Percentiles rank a stretch among this genome's conserved stretches.
phyloP scores from a whole-genome alignment of 768 basidiomycete species.

The Auricularia heimuer region DNA sequence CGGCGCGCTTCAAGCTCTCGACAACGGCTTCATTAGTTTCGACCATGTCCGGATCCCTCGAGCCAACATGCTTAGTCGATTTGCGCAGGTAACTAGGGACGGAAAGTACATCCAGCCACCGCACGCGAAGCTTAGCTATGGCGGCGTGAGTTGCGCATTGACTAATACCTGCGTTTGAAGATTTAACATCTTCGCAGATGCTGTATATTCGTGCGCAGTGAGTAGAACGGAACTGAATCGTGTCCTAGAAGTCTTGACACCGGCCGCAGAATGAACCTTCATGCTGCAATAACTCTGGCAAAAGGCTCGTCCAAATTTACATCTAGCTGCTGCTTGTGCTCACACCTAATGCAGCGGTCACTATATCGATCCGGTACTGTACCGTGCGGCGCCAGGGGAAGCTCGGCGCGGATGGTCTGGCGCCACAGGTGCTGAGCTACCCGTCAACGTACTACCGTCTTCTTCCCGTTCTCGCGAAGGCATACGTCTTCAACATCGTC shows the following conservation, averaged over 20 bases:
- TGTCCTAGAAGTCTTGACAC: neutral
- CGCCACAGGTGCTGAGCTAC: constrained; percentile 58
- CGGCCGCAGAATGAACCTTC: constrained; percentile 46
- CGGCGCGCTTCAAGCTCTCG: constrained; percentile 37
- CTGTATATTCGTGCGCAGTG: constrained; percentile 60
- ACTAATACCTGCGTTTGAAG: neutral
- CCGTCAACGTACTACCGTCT: constrained; percentile 68
- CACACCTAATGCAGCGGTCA: constrained; percentile 17
- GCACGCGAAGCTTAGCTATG: constrained; percentile 67
- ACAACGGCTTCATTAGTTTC: constrained; percentile 57
- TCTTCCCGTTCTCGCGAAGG: constrained; percentile 55
- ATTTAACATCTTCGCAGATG: constrained; percentile 37
- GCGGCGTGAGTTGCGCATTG: constrained; percentile 41
- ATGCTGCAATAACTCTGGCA: constrained; percentile 53
- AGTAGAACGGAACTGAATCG: constrained; percentile 9
- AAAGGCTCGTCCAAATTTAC: constrained; percentile 35
- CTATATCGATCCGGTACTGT: constrained; percentile 59
- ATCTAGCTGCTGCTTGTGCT: neutral
- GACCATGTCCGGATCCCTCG: constrained; percentile 56
- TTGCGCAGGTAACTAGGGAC: constrained; percentile 56
- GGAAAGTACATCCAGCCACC: constrained; percentile 57
- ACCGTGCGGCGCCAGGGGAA: constrained; percentile 64
- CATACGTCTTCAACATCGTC: constrained; percentile 59
- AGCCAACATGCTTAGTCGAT: constrained; percentile 65
- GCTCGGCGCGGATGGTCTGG: constrained; percentile 39